Evolutionary conservation across 306 rosid species (phyloP), one percentile per base, ranked within the genome.

Genomic region (Dalbergia cultrata): DNA sequence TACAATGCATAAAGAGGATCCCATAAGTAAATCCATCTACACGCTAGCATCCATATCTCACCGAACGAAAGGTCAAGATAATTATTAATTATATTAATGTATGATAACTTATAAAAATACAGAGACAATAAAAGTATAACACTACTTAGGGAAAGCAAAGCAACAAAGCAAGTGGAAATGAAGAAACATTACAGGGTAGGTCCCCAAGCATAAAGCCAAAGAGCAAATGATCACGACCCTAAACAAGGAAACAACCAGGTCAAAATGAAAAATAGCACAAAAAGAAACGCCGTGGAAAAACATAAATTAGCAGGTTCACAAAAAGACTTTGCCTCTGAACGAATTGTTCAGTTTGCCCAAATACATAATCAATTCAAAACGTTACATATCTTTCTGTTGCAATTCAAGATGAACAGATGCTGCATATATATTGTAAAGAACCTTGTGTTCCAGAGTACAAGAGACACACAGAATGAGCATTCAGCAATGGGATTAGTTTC

Each of bases 181-280:
- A 79, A 31, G 77, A 13, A 60, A 70, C 60, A 18, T 64, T 19
- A 71, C 84, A 33, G 73, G 70, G 80, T 61, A 82, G 75, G 86
- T 85, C 88, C 79, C 87, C 79, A 80, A 75, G 85, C 87, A 82
- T 80, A 85, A 60, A 31, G 85, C 80, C 88, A 82, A 76, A 76
- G 57, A 75, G 90, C 87, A 84, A 85, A 76, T 61, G 81, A 56
- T 90, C 87, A 88, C 80, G 87, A 76, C 79, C 93, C 90, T 87
- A 86, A 75, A 88, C 86, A 80, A 84, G 80, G 85, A 82, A 87
- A 83, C 79, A 85, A 22, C 57, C 67, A 58, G 60, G 87, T 81
- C 89, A 85, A 78, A 68, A 35, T 56, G 54, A 54, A 54, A 52
- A 26, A 33, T 33, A 56, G 70, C 10, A 44, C 43, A 54, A n/a